These are phyloP conservation scores for Salix caprea DNA, from an alignment of 345 rosid species.

Conservation along the genomic window DNA sequence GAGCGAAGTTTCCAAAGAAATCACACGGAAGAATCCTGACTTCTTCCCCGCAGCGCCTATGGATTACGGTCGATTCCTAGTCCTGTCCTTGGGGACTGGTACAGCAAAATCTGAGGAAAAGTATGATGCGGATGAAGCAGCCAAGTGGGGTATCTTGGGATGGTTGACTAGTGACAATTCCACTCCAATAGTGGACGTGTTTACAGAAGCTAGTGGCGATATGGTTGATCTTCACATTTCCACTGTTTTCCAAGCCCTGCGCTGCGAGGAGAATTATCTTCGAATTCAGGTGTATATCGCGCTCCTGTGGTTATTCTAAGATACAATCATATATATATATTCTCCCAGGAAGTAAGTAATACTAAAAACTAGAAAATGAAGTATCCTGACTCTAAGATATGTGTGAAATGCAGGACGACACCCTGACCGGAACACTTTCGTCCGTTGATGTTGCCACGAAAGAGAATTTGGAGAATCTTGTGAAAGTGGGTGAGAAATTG, in stretches of 20 bases:
- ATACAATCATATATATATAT: too few relatives aligned
- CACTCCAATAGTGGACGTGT: slow-evolving; percentile 53
- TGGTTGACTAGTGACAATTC: slow-evolving; percentile 51
- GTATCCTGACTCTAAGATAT: too few relatives aligned
- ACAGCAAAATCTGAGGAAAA: slow-evolving; percentile 32
- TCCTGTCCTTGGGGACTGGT: slow-evolving; percentile 64
- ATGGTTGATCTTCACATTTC: slow-evolving; percentile 61
- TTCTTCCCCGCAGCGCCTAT: not conserved
- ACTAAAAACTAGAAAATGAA: too few relatives aligned
- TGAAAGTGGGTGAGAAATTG: slow-evolving; percentile 43
- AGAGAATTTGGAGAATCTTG: slow-evolving; percentile 38
- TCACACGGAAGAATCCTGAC: not conserved
- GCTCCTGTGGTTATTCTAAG: not conserved
- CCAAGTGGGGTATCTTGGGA: slow-evolving; percentile 60
- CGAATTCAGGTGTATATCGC: slow-evolving; percentile 38
- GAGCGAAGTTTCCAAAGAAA: slow-evolving; percentile 48
- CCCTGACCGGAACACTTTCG: slow-evolving; percentile 46
- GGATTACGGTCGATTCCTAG: slow-evolving; percentile 46
- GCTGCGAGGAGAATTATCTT: slow-evolving; percentile 40
- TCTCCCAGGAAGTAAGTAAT: not conserved
- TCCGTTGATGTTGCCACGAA: slow-evolving; percentile 24
- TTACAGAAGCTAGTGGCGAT: slow-evolving; percentile 21
- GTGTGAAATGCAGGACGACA: slow-evolving; percentile 11
- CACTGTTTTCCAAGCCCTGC: slow-evolving; percentile 45
- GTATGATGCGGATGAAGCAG: slow-evolving; percentile 39